These are phyloP conservation scores for Apophysomyces sp. DNA, from an alignment of 371 early-diverging fungal species.

Conservation along the genomic window DNA sequence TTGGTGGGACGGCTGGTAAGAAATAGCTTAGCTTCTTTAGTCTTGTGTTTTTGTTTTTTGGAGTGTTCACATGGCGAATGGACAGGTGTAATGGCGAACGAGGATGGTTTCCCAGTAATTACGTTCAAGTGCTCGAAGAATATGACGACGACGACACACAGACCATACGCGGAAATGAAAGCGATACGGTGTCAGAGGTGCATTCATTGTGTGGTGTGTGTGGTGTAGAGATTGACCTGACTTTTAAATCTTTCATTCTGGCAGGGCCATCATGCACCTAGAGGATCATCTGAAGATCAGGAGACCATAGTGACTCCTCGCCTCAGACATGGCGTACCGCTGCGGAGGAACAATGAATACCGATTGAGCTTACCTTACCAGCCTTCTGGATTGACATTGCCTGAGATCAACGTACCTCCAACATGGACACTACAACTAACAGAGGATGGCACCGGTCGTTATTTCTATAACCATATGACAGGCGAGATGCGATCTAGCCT, in stretches of 20 bases:
- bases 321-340: constrained; percentile 15
- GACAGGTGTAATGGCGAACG: constrained; percentile 55
- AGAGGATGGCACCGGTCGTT: constrained; percentile 46
- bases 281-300: constrained; percentile 3
- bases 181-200: constrained; percentile 1
- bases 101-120: constrained; percentile 92
- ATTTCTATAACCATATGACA: constrained; percentile 45
- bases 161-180: constrained; percentile 3
- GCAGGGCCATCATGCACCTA: constrained; percentile 3
- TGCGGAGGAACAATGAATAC: constrained; percentile 21
- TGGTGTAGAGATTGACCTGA: constrained; percentile 1
- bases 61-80: background rate
- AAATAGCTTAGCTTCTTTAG: background rate
- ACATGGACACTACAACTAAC: constrained; percentile 46
- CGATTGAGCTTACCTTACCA: constrained; percentile 23
- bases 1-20: constrained; percentile 89
- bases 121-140: constrained; percentile 58
- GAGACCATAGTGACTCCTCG: background rate
- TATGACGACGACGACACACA: constrained; percentile 18
- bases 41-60: background rate
- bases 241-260: constrained; percentile 3
- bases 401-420: constrained; percentile 24
- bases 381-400: background rate
- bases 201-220: background rate
- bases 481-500: constrained; percentile 48